Evolutionary conservation across 2,329 filamentous ascomycete species (phyloP).

Genomic region (Xylaria sp.): DNA sequence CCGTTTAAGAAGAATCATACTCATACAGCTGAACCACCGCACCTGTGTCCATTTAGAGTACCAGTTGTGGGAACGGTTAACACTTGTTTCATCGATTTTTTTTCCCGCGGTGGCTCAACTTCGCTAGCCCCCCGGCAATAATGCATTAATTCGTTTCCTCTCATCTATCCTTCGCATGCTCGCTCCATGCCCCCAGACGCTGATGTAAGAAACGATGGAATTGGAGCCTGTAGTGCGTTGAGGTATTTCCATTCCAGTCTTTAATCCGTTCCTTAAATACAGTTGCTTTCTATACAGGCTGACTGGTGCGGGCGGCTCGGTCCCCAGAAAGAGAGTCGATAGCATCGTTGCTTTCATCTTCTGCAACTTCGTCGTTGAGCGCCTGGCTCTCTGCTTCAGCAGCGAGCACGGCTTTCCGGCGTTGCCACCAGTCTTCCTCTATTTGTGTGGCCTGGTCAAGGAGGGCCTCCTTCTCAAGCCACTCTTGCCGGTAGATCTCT

Average conservation of each 20-base stretch:
- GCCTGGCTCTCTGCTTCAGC: conserved; percentile 42
- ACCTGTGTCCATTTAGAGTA: not conserved
- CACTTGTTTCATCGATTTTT: not conserved
- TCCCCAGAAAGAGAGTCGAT: conserved; percentile 31
- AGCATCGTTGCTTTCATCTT: conserved; percentile 39
- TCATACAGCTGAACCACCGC: not conserved
- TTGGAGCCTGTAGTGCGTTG: not conserved
- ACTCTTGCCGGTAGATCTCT: conserved; percentile 74
- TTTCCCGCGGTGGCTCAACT: not conserved
- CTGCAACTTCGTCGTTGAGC: conserved; percentile 16
- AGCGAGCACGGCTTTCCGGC: conserved; percentile 65
- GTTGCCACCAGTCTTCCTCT: conserved; percentile 73
- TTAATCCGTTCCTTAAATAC: not conserved
- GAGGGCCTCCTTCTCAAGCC: conserved; percentile 82
- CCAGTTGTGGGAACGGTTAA: not conserved
- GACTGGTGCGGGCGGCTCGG: conserved; percentile 16
- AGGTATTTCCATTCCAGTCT: not conserved
- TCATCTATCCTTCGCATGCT: not conserved
- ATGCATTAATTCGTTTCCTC: not conserved
- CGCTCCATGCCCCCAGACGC: not conserved
- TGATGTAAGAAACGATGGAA: not conserved
- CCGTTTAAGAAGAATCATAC: not conserved
- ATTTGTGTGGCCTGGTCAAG: conserved; percentile 76
- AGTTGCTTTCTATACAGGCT: conserved; percentile 23
- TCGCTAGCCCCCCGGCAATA: not conserved